Percentiles rank a stretch among this genome's conserved stretches.
phyloP scores from a whole-genome alignment of 139 green algal genomes.

The Picochlorum sp. region DNA sequence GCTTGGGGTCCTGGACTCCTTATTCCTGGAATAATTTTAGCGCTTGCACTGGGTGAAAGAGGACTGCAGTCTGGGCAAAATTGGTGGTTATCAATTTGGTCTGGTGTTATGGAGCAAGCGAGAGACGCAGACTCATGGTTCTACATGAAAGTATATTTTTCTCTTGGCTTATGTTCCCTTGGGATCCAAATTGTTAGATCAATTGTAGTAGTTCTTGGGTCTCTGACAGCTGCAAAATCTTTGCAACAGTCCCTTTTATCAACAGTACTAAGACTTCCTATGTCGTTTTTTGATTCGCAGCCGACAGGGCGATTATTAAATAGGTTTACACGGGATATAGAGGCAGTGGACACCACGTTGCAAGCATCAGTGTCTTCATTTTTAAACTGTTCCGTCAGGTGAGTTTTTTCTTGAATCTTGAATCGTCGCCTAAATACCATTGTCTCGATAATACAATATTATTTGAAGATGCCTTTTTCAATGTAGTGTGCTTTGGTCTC shows the following conservation, averaged over 20 bases:
- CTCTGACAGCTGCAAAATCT: constrained; percentile 22
- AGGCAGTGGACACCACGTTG: constrained; percentile 54
- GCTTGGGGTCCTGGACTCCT: constrained; percentile 49
- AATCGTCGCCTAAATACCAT: neutral
- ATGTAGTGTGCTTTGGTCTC: constrained; percentile 34
- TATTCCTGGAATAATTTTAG: constrained; percentile 42
- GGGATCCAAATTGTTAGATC: constrained; percentile 20
- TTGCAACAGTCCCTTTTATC: constrained; percentile 35
- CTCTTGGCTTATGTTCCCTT: constrained; percentile 47
- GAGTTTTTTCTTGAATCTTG: no score
- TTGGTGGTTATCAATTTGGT: constrained; percentile 58
- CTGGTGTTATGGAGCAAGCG: constrained; percentile 6
- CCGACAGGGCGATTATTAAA: constrained; percentile 73
- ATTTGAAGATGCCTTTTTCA: no score
- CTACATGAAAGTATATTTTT: constrained; percentile 60
- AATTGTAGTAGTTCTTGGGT: constrained; percentile 36
- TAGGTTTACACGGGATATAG: constrained; percentile 74
- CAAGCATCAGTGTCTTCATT: constrained; percentile 36
- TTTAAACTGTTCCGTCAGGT: constrained; percentile 32
- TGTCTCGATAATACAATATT: constrained; percentile 26
- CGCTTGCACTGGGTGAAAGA: constrained; percentile 18
- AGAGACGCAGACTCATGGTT: constrained; percentile 4
- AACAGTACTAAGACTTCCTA: constrained; percentile 59
- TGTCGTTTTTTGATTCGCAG: constrained; percentile 81
- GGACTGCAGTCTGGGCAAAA: constrained; percentile 60